These are phyloP conservation scores for Fraxinus baroniana DNA, from an alignment of 305 asterid genomes.

Conservation along the genomic window DNA sequence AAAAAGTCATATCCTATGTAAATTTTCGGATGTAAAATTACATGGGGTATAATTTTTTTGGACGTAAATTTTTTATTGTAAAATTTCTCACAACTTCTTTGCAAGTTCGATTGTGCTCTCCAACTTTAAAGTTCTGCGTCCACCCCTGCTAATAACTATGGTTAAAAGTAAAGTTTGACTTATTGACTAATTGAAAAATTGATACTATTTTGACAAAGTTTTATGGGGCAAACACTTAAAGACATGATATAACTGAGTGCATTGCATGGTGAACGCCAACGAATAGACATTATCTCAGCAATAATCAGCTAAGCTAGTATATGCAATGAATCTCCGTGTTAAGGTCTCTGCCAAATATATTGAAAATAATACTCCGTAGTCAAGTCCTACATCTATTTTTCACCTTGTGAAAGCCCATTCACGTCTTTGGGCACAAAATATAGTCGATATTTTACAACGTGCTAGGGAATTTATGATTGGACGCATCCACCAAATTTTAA, in stretches of 20 bases:
- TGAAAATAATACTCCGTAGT: background rate
- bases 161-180: no score
- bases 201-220: no score
- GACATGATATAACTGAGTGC: background rate
- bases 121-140: no score
- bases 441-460: background rate
- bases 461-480: background rate
- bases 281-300: background rate
- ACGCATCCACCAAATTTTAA: slow-evolving; percentile 5
- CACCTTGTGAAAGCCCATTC: background rate
- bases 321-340: background rate
- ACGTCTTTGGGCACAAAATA: background rate
- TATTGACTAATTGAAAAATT: no score
- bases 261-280: background rate
- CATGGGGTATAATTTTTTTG: no score
- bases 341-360: background rate
- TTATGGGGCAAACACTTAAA: no score
- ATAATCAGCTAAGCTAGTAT: background rate
- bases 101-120: no score
- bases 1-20: no score
- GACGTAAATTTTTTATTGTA: no score
- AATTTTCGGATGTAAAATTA: no score
- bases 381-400: background rate
- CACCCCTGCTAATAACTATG: no score
- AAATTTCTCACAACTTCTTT: no score